phyloP scores from a whole-genome alignment of 768 basidiomycete species.

The Coprinellus aureogranulatus region DNA sequence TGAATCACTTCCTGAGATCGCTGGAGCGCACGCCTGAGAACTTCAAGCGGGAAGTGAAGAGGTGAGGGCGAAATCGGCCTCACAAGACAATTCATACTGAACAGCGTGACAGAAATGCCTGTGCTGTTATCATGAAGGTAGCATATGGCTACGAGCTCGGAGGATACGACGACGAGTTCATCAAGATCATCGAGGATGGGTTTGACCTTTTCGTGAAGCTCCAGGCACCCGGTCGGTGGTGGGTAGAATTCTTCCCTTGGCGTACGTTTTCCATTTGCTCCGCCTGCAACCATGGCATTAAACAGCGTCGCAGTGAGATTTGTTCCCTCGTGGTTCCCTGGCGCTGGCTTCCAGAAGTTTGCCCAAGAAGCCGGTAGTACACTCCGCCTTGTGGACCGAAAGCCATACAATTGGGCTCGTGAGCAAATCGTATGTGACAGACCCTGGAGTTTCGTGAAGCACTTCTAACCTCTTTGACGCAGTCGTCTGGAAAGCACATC shows the following conservation, averaged over 20 bases:
- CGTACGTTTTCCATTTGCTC: constrained; percentile 28
- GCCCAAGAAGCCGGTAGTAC: constrained; percentile 17
- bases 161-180: constrained; percentile 31
- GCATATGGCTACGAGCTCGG: constrained; percentile 40
- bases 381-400: constrained; percentile 18
- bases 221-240: constrained; percentile 32
- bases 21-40: constrained; percentile 28
- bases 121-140: constrained; percentile 34
- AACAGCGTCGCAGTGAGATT: constrained; percentile 29
- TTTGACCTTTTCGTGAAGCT: constrained; percentile 23
- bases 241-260: constrained; percentile 39
- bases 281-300: no score
- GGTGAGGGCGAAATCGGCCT: constrained; percentile 18
- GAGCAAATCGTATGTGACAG: constrained; percentile 25
- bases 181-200: constrained; percentile 29
- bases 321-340: constrained; percentile 43
- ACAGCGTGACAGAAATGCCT: constrained; percentile 26
- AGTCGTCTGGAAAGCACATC: constrained; percentile 22
- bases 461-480: background rate
- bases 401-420: constrained; percentile 32
- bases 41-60: constrained; percentile 26
- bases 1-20: constrained; percentile 24
- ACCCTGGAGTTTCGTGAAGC: background rate
- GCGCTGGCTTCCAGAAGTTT: constrained; percentile 37
- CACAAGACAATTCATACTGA: background rate